Evolutionary conservation across 345 rosid species (phyloP).

Genomic region (Mallotus nudiflorus): DNA sequence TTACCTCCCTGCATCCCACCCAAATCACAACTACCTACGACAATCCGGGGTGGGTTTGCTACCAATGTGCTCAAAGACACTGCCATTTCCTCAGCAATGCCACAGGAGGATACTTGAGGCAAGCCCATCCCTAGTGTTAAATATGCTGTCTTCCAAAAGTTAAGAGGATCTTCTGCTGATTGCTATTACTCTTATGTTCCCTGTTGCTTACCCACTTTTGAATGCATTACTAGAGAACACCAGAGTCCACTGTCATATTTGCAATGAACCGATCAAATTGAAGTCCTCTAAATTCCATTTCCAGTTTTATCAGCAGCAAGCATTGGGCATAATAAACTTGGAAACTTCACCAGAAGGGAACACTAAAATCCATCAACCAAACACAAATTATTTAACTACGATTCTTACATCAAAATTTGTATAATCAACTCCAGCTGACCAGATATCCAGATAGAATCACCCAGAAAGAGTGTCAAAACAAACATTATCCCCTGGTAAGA

Average conservation of each 20-base stretch:
- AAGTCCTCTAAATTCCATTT: neutral
- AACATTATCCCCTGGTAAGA: slow-evolving; percentile 9
- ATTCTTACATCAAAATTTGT: slow-evolving; percentile 11
- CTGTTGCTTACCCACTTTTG: neutral
- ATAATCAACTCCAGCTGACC: neutral
- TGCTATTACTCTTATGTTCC: slow-evolving; percentile 5
- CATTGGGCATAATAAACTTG: too few relatives aligned
- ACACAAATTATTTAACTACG: neutral
- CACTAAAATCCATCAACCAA: neutral
- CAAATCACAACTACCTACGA: slow-evolving; percentile 26
- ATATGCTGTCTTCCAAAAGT: slow-evolving; percentile 11
- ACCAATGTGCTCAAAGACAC: slow-evolving; percentile 19
- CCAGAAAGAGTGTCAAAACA: slow-evolving; percentile 25
- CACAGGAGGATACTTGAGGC: slow-evolving; percentile 28
- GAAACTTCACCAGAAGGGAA: neutral
- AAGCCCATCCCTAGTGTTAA: slow-evolving; percentile 15
- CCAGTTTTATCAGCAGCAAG: neutral
- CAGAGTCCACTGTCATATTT: too few relatives aligned
- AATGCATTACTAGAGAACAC: slow-evolving; percentile 5
- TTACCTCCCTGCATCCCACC: slow-evolving; percentile 28
- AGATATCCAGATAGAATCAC: slow-evolving; percentile 14
- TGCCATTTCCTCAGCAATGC: slow-evolving; percentile 28
- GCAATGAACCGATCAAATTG: neutral
- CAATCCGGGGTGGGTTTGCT: slow-evolving; percentile 6
- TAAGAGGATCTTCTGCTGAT: slow-evolving; percentile 3